These are phyloP conservation scores for Irpex sp. DNA, from an alignment of 1,284 basidiomycete genomes.

Conservation along the genomic window DNA sequence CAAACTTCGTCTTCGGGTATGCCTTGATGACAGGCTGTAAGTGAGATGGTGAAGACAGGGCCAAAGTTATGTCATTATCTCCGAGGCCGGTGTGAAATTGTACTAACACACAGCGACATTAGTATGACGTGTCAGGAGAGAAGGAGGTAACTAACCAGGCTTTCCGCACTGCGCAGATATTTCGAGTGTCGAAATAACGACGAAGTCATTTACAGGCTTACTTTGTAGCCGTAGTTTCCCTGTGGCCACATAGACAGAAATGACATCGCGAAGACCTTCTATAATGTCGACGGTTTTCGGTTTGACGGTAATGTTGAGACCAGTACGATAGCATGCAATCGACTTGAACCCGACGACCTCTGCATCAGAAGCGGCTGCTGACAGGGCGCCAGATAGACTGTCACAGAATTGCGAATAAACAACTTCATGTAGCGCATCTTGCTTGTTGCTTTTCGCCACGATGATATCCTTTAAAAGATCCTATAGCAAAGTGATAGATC, in stretches of 20 bases:
- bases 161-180: conserved; percentile 49
- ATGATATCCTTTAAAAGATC: no score
- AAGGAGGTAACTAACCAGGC: conserved; percentile 41
- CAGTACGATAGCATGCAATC: conserved; percentile 71
- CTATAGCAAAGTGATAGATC: neutral
- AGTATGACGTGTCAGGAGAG: no score
- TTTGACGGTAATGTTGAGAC: conserved; percentile 45
- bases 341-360: conserved; percentile 73
- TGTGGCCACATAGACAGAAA: conserved; percentile 18
- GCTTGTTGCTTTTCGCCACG: neutral
- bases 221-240: conserved; percentile 47
- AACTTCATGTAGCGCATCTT: neutral
- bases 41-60: conserved; percentile 56
- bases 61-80: conserved; percentile 64
- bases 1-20: conserved; percentile 54
- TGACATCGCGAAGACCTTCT: neutral
- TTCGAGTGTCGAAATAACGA: conserved; percentile 53
- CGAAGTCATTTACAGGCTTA: conserved; percentile 62
- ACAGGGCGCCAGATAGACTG: conserved; percentile 32
- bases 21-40: conserved; percentile 66
- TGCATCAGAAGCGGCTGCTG: conserved; percentile 33
- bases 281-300: neutral
- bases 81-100: conserved; percentile 82
- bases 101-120: conserved; percentile 35
- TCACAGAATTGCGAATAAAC: conserved; percentile 26